Evolutionary conservation across 805 yeast genomes (phyloP).

Genomic region (Martiniozyma abietophila): DNA sequence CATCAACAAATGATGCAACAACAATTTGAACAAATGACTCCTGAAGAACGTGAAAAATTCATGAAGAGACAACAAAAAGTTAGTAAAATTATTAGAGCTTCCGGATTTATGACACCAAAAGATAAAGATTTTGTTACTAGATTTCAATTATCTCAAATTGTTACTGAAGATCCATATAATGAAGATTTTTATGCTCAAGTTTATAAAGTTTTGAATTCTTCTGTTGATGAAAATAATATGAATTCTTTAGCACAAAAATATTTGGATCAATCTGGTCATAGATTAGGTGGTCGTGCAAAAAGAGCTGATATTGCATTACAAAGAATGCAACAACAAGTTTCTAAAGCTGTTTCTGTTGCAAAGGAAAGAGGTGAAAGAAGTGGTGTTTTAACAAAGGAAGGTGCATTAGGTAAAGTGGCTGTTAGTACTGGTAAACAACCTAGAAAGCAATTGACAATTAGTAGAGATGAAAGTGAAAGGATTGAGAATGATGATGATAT

Average conservation of each 20-base stretch:
- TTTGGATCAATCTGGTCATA: constrained; percentile 83
- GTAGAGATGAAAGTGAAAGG: constrained; percentile 21
- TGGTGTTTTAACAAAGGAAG: constrained; percentile 57
- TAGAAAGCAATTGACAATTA: constrained; percentile 68
- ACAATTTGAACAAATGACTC: constrained; percentile 39
- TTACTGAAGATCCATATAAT: constrained; percentile 92
- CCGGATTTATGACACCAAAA: constrained; percentile 94
- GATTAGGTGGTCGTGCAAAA: constrained; percentile 76
- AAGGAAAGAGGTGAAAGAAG: constrained; percentile 66
- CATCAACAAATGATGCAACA: constrained; percentile 24
- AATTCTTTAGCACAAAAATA: constrained; percentile 90
- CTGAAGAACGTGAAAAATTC: constrained; percentile 63
- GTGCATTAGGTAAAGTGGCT: constrained; percentile 83
- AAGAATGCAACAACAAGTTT: constrained; percentile 97
- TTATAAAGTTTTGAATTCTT: constrained; percentile 60
- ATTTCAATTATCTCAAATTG: constrained; percentile 89
- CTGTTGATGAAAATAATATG: constrained; percentile 48
- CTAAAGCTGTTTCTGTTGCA: constrained; percentile 91
- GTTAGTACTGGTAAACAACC: constrained; percentile 77
- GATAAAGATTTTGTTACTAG: constrained; percentile 94
- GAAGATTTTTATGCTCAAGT: constrained; percentile 97
- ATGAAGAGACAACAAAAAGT: constrained; percentile 67
- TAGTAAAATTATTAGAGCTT: constrained; percentile 64
- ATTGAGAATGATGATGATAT: constrained; percentile 14
- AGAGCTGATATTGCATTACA: constrained; percentile 86